These are phyloP conservation scores for Xylaria sp. DNA, from an alignment of 2,329 filamentous ascomycete genomes.

Conservation along the genomic window DNA sequence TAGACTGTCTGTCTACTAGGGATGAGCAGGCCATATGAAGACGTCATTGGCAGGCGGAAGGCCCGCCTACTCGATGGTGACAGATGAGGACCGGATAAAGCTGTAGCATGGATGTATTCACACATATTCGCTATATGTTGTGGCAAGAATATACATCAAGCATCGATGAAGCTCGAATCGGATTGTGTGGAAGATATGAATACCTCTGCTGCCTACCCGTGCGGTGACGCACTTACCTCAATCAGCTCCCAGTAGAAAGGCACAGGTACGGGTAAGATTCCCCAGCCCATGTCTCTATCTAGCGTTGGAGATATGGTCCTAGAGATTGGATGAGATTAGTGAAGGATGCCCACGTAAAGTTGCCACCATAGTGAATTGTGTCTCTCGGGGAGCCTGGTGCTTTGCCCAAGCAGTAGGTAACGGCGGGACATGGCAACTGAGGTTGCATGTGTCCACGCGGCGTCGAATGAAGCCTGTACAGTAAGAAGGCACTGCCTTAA, in stretches of 20 bases:
- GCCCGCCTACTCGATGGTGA: conserved; percentile 8
- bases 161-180: conserved; percentile 6
- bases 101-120: not conserved
- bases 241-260: not conserved
- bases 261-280: not conserved
- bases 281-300: not conserved
- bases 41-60: conserved; percentile 24
- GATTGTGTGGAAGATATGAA: conserved; percentile 1
- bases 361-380: not conserved
- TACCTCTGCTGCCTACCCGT: not conserved
- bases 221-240: not conserved
- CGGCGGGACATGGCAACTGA: not conserved
- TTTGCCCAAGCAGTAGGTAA: not conserved
- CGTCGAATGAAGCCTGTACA: not conserved
- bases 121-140: not conserved
- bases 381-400: not conserved
- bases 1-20: conserved; percentile 2
- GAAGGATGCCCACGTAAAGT: not conserved
- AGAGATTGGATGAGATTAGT: not conserved
- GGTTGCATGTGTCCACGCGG: not conserved
- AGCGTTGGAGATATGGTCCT: not conserved
- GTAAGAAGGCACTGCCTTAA: no score
- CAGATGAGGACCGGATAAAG: not conserved
- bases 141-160: conserved; percentile 9
- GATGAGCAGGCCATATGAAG: not conserved